Base-by-base conservation (phyloP, 208 protist species). In the Borovskyia barvae region DNA sequence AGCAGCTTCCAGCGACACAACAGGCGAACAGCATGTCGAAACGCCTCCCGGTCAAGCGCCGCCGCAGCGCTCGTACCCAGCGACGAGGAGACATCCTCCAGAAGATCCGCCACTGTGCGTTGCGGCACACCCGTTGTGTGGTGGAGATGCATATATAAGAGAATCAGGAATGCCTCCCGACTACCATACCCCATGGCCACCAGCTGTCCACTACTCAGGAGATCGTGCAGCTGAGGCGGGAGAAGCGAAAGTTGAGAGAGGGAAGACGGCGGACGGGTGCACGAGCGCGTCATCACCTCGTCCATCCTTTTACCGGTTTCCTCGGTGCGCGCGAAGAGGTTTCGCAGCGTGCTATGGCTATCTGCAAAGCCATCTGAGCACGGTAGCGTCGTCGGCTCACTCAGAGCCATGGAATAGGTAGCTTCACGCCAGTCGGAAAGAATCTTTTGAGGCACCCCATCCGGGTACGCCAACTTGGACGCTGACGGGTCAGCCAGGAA, bases 71-170 rank as follows among this genome's bases (percentile, higher is more conserved):
- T 64, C 9, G 80, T 87, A 32, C 84, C 84, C 39, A 91, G 74
- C 0, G 80, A 80, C 1, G 84, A 88, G 2, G 80, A 73, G 8
- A 92, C 75, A 54, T 92, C 85, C 48, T 88, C 85, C 19, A 92
- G 46, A 9, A 92, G 58, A 50, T 92, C 85, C 2, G 73, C 71
- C 2, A 88, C 75, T 1, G 75, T 81, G 25, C 85, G 80, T 43
- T 68, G 25, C 4, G 32, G 28, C 17, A 86, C 70, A 9, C 77
- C 76, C 12, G 46, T 57, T 33, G 71, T 75, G 46, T 83, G 74
- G 20, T 85, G 79, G 1, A 87, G 42, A 36, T 75, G 75, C 26
- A 85, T 69, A 66, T 87, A 84, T 29, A 82, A 70, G 52, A 90
- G 74, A 3, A 90, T 29, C 25, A 85, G 41, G 30, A 90, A 42